Evolutionary conservation across 352 stramenopile species (phyloP).

Genomic region (Globisporangium barbulae): DNA sequence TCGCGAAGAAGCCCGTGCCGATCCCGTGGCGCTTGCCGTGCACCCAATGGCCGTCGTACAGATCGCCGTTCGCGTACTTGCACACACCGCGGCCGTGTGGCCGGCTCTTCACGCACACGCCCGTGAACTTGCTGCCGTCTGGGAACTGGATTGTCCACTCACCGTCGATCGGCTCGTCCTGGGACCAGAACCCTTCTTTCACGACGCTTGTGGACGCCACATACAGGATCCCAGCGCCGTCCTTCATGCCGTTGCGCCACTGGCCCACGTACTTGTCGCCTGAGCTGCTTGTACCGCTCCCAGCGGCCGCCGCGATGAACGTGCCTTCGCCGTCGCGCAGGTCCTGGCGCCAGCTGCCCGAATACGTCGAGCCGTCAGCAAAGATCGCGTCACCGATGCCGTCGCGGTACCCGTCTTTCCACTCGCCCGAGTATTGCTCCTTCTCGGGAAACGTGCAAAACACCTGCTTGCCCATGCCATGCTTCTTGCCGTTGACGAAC

Average conservation of each 20-base stretch:
- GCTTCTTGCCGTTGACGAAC: slow-evolving; percentile 68
- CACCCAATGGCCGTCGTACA: slow-evolving; percentile 84
- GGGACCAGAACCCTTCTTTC: slow-evolving; percentile 65
- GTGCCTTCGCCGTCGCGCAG: slow-evolving; percentile 62
- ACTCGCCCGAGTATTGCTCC: slow-evolving; percentile 66
- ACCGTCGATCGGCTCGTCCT: slow-evolving; percentile 54
- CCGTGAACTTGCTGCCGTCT: slow-evolving; percentile 73
- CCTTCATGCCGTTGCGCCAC: slow-evolving; percentile 46
- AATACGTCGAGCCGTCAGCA: slow-evolving; percentile 53
- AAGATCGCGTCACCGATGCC: slow-evolving; percentile 60
- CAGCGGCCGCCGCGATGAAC: slow-evolving; percentile 19
- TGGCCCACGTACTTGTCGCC: slow-evolving; percentile 74
- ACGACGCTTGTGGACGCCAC: slow-evolving; percentile 45
- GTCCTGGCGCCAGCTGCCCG: slow-evolving; percentile 51
- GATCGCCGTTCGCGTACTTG: slow-evolving; percentile 79
- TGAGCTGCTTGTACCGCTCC: slow-evolving; percentile 9
- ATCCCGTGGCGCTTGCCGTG: slow-evolving; percentile 71
- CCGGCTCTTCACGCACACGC: slow-evolving; percentile 53
- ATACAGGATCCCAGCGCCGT: slow-evolving; percentile 48
- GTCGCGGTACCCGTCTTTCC: slow-evolving; percentile 45
- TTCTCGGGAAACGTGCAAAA: slow-evolving; percentile 17
- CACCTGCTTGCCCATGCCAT: slow-evolving; percentile 63
- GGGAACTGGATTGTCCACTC: slow-evolving; percentile 80
- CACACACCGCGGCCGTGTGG: slow-evolving; percentile 70
- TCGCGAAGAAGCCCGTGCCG: slow-evolving; percentile 68